A percentile compares a stretch with the other conserved stretches of the same genome.
Conservation (phyloP, 257 asterid species). For the Salvia rosmarinus region DNA sequence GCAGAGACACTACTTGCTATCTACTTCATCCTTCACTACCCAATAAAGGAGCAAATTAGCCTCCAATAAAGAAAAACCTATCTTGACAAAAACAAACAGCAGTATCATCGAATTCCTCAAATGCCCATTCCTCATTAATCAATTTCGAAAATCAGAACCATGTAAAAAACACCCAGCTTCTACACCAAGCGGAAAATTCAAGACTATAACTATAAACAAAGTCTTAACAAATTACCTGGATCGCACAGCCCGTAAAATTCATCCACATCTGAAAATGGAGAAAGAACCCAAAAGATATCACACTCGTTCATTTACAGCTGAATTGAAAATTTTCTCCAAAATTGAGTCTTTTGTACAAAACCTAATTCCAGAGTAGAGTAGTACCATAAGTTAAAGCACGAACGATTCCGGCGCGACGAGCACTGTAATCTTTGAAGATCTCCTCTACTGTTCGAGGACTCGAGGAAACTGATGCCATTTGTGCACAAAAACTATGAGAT, state of each 20-base stretch:
- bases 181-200: slow-evolving; percentile 1
- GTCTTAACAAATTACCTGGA: slow-evolving; percentile 71
- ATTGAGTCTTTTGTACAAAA: not conserved
- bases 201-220: slow-evolving; percentile 20
- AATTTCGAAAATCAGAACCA: slow-evolving; percentile 15
- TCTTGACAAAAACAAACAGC: slow-evolving; percentile 3
- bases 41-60: not conserved
- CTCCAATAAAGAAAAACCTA: not conserved
- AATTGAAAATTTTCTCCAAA: not conserved
- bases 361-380: slow-evolving; percentile 1
- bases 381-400: slow-evolving; percentile 79
- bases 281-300: not conserved
- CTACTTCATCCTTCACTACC: not conserved
- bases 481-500: slow-evolving; percentile 38
- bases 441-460: slow-evolving; percentile 79
- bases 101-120: slow-evolving; percentile 13
- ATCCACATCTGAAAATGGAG: slow-evolving; percentile 72
- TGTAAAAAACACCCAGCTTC: slow-evolving; percentile 27
- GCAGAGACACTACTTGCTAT: slow-evolving; percentile 2
- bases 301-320: not conserved
- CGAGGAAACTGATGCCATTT: slow-evolving; percentile 60
- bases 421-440: slow-evolving; percentile 77
- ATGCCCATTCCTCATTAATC: not conserved
- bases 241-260: slow-evolving; percentile 88
- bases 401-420: slow-evolving; percentile 69